Conservation (phyloP, 805 yeast species). For the Candida hungchunana region DNA sequence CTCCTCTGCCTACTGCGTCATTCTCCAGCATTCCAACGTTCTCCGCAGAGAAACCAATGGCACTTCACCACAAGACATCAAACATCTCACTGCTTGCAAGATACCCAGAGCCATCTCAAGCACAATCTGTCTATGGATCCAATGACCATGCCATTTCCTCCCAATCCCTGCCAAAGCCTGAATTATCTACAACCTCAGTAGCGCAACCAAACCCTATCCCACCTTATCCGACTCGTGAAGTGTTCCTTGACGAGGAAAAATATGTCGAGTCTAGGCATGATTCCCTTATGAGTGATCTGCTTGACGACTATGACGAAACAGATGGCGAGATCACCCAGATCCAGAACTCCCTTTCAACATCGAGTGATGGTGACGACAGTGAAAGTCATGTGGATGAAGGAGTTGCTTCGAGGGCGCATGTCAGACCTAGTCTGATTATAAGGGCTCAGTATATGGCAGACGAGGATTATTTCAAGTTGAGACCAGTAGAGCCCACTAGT, state of each 20-base stretch:
- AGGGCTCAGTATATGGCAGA: constrained; percentile 24
- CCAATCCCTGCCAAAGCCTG: too few relatives aligned
- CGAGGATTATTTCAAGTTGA: constrained; percentile 20
- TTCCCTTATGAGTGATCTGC: too few relatives aligned
- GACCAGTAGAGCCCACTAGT: constrained; percentile 6
- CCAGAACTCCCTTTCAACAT: neutral
- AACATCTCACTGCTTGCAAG: constrained; percentile 7
- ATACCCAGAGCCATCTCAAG: constrained; percentile 3
- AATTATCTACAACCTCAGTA: too few relatives aligned
- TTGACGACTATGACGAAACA: too few relatives aligned
- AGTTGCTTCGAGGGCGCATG: constrained; percentile 2
- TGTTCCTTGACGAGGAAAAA: constrained; percentile 14
- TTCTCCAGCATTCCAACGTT: too few relatives aligned
- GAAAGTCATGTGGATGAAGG: constrained; percentile 9
- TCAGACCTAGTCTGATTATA: constrained; percentile 19
- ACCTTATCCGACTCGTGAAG: constrained; percentile 5
- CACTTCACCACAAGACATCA: constrained; percentile 5
- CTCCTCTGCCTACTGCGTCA: neutral
- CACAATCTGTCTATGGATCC: neutral
- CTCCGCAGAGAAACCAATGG: constrained; percentile 4
- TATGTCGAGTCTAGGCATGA: constrained; percentile 3
- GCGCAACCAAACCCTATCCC: too few relatives aligned
- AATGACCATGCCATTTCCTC: neutral
- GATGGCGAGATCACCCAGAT: too few relatives aligned
- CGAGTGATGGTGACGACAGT: constrained; percentile 4